A percentile compares a stretch with the other conserved stretches of the same genome.
These are phyloP conservation scores for Quercus tomentella DNA, from an alignment of 331 rosid species.

Conservation along the genomic window DNA sequence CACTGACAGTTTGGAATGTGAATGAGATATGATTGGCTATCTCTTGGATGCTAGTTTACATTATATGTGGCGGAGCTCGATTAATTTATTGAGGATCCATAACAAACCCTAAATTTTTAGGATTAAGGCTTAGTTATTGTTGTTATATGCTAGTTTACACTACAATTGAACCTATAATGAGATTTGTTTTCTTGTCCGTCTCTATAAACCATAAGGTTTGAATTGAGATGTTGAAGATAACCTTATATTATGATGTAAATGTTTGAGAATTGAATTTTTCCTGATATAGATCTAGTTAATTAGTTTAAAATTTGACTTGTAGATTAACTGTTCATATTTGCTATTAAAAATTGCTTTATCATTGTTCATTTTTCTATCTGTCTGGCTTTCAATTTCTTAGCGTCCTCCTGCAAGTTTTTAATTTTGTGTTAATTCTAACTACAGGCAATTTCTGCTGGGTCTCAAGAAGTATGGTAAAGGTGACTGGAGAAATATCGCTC, in stretches of 20 bases:
- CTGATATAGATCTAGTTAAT: not conserved
- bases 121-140: too few relatives aligned
- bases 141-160: not conserved
- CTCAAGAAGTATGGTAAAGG: conserved; percentile 93
- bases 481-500: conserved; percentile 89
- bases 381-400: not conserved
- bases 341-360: conserved; percentile 8
- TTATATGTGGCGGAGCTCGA: too few relatives aligned
- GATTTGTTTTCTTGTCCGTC: not conserved
- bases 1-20: not conserved
- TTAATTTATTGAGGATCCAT: too few relatives aligned
- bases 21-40: not conserved
- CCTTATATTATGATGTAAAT: not conserved
- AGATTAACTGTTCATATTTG: conserved; percentile 11
- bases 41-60: not conserved
- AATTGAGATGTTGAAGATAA: not conserved
- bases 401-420: conserved; percentile 5
- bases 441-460: conserved; percentile 85
- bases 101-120: too few relatives aligned
- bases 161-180: not conserved
- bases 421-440: conserved; percentile 9
- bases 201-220: not conserved
- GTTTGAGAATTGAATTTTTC: not conserved
- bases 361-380: conserved; percentile 17
- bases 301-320: conserved; percentile 15